Evolutionary conservation across 805 yeast genomes (phyloP), one percentile per base, ranked within the genome.

Genomic region (Pichia occidentalis): DNA sequence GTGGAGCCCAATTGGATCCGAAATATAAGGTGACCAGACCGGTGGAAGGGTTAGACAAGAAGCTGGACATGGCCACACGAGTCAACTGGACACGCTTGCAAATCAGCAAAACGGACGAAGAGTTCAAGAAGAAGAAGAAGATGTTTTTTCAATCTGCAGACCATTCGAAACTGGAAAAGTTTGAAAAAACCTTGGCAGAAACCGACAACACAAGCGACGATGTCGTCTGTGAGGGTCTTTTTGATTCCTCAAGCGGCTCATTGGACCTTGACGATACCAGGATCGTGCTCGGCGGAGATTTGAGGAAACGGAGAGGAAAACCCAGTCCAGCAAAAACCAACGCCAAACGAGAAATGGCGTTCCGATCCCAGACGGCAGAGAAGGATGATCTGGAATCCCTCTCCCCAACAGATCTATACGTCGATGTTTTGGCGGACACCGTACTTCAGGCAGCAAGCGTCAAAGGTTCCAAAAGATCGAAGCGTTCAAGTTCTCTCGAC

Each of bases 1-100:
- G n/a, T n/a, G n/a, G n/a, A n/a, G n/a, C n/a, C n/a, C n/a, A n/a
- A n/a, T n/a, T n/a, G n/a, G n/a, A n/a, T n/a, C n/a, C n/a, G 10
- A 9, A 3, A 12, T 32, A 34, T 17, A 38, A 30, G 21, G 4
- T 34, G 14, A 29, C 24, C 8, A 50, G 53, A 19, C 60, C 63
- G 2, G 35, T 52, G 4, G 60, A 54, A 22, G 26, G 26, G 7
- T 32, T 63, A 11, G 63, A 62, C 37, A 49, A 50, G 23, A 46
- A 42, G 2, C 19, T 57, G 23, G 56, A 55, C 37, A 16, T 42
- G 2, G 30, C 44, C 2, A 42, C 56, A 2, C 54, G 43, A 23
- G 42, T 51, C 13, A 34, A 54, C 14, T 40, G 54, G 43, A 46
- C 60, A 4, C 44, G 49, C n/a, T 29, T 61, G 37, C 67, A 63